A percentile compares a stretch with the other conserved stretches of the same genome.
Conservation (phyloP, 306 rosid genomes). For the Ormosia emarginata region DNA sequence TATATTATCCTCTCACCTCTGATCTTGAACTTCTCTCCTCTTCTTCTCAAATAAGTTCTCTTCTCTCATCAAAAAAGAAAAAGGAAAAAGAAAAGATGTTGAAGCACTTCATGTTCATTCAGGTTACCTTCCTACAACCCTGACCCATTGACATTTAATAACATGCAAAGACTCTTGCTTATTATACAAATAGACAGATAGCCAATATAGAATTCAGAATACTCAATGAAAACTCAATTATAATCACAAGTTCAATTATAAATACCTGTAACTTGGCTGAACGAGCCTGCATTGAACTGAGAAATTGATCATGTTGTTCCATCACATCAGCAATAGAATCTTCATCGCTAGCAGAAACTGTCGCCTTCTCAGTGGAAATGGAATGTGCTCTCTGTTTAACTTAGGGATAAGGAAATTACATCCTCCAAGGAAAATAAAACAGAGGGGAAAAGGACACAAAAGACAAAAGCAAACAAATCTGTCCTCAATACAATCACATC, state of each 20-base stretch:
- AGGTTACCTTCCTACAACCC: no score
- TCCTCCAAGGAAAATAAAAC: conserved; percentile 21
- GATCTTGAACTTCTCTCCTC: no score
- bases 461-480: neutral
- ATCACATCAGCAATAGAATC: conserved; percentile 76
- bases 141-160: no score
- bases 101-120: no score
- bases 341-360: conserved; percentile 75
- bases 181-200: neutral
- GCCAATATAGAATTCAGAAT: neutral
- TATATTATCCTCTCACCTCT: no score
- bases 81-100: no score
- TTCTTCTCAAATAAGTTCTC: no score
- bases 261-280: conserved; percentile 86
- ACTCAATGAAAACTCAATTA: neutral
- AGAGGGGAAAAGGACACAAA: neutral
- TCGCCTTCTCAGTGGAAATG: conserved; percentile 67
- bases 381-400: conserved; percentile 75
- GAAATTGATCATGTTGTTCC: conserved; percentile 80
- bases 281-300: conserved; percentile 88
- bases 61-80: no score
- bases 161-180: conserved; percentile 19
- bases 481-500: conserved; percentile 11
- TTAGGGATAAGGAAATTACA: conserved; percentile 23
- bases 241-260: conserved; percentile 7